Percentiles rank a stretch among this genome's conserved stretches.
These are phyloP conservation scores for Bidens hawaiensis DNA, from an alignment of 140 eudicot species.

Conservation along the genomic window DNA sequence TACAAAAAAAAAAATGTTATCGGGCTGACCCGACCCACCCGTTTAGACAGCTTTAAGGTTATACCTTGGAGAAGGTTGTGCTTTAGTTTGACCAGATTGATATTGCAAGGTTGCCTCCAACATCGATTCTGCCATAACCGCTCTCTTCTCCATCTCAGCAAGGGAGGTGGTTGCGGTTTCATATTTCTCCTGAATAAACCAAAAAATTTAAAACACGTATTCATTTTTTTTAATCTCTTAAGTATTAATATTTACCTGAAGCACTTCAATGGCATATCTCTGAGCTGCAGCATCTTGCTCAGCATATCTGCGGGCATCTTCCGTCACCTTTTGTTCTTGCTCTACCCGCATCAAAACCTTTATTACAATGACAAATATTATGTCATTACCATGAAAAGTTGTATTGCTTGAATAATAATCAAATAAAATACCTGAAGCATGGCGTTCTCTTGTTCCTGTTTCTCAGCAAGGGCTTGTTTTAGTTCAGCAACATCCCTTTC, in stretches of 20 bases:
- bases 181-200: slow-evolving; percentile 59
- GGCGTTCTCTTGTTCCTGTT: slow-evolving; percentile 92
- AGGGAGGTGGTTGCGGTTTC: slow-evolving; percentile 65
- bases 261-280: slow-evolving; percentile 80
- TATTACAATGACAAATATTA: not conserved
- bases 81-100: slow-evolving; percentile 84
- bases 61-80: slow-evolving; percentile 91
- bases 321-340: slow-evolving; percentile 91
- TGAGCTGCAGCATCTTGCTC: slow-evolving; percentile 95
- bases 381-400: slow-evolving; percentile 6
- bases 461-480: slow-evolving; percentile 66
- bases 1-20: not conserved
- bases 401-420: not conserved
- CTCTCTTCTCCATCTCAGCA: slow-evolving; percentile 95
- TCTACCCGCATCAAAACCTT: slow-evolving; percentile 91
- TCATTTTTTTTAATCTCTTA: no score
- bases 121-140: slow-evolving; percentile 97
- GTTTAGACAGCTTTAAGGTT: not conserved
- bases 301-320: slow-evolving; percentile 85
- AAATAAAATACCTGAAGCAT: slow-evolving; percentile 79
- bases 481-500: slow-evolving; percentile 68
- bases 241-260: slow-evolving; percentile 46
- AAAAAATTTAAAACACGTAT: not conserved
- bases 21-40: not conserved
- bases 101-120: slow-evolving; percentile 97